Percentiles rank a stretch among this genome's conserved stretches.
Conservation (phyloP, 2,329 filamentous ascomycete genomes). For the Penicillium sp. region DNA sequence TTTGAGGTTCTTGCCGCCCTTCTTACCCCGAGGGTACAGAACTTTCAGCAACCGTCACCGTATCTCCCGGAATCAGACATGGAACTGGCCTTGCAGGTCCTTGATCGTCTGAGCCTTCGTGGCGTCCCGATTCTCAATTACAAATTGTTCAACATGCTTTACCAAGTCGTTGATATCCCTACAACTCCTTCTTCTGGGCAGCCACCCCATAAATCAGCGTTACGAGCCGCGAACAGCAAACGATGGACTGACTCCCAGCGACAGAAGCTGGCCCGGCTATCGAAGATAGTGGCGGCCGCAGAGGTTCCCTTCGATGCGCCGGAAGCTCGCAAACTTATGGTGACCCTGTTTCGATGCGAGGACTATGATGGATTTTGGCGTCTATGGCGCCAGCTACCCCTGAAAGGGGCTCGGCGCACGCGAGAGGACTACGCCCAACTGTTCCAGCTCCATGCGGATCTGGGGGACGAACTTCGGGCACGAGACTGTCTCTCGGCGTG, state of each 20-base stretch:
- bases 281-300: constrained; percentile 29
- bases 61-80: constrained; percentile 27
- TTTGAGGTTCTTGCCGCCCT: constrained; percentile 39
- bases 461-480: constrained; percentile 45
- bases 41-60: constrained; percentile 6
- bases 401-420: constrained; percentile 50
- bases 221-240: constrained; percentile 7
- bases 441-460: constrained; percentile 50
- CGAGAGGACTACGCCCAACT: constrained; percentile 56
- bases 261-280: constrained; percentile 23
- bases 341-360: constrained; percentile 37
- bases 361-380: constrained; percentile 62
- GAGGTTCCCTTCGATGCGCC: constrained; percentile 29
- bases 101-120: constrained; percentile 43
- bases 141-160: constrained; percentile 49
- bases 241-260: constrained; percentile 13
- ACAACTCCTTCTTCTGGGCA: constrained; percentile 12
- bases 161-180: constrained; percentile 40
- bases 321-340: constrained; percentile 31
- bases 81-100: constrained; percentile 39
- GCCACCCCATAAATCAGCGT: constrained; percentile 36
- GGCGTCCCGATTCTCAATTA: constrained; percentile 43
- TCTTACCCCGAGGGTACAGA: constrained; percentile 25
- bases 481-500: constrained; percentile 52
- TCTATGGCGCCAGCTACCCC: constrained; percentile 56